Base-by-base conservation (phyloP, 345 rosid species). In the Rhodomyrtus tomentosa region DNA sequence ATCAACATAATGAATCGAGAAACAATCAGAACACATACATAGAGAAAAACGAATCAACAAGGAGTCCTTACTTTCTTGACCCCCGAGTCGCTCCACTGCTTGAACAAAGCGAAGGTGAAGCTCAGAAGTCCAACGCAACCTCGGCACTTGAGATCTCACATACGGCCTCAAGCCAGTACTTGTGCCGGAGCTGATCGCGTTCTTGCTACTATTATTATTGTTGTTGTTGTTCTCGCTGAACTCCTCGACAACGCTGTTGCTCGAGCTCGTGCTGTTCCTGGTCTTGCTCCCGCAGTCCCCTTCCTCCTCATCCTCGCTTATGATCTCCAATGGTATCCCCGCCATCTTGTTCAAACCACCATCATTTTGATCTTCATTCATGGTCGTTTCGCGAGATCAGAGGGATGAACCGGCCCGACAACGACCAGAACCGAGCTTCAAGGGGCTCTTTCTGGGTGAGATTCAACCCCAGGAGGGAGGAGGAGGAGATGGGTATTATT, bases 101-200 rank as follows among this genome's bases (percentile, higher is more conserved):
- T 88, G 90, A 86, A 88, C 80, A 54, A 92, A 91, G 80, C 87
- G 74, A 49, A 84, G 91, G 88, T 92, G 94, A 52, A 92, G 92
- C 48, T 92, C 91, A 2, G 88, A 89, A 85, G 92, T 89, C 94
- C 94, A 92, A 68, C 90, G 84, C 53, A 92, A 88, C 87, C 94
- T 88, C 2, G 94, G 94, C 82, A 85, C 84, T 88, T 85, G 90
- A 3, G 94, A 91, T 82, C 94, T 82, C 15, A 88, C 84, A 85
- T 92, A 92, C 4, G 85, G 92, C 48, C 94, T 85, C 76, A 68
- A 68, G 45, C 76, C 76, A 68, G 45, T 68, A 42, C 45, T 68
- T 16, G 76, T 68, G 18, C 42, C 45, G 36, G 76, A 32, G 76
- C 76, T 68, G 76, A 18, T 36, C 10, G 24, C 76, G 6, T 8